Base-by-base conservation (phyloP, 176 grass and related monocot genomes). In the Puccinellia tenuiflora region DNA sequence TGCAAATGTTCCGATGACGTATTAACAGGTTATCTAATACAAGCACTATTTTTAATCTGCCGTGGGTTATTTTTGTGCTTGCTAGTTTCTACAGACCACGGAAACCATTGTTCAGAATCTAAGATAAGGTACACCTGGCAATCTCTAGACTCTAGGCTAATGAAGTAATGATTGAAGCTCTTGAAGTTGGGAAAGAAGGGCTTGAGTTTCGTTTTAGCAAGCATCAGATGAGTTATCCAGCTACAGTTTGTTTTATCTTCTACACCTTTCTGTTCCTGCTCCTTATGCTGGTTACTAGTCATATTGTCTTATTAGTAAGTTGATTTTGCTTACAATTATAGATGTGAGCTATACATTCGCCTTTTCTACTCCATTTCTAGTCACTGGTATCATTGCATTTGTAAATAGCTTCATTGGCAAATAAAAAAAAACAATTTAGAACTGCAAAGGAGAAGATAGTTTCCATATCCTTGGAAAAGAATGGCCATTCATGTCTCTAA, bases 191-290 rank as follows among this genome's bases (percentile, higher is more conserved):
- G 72, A 85, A 82, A 82, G 53, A 8, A 81, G 83, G 53, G 20
- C 18, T 72, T 56, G 62, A 64, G 33, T 85, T 85, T 85, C 33
- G 15, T 79, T 40, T 25, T 55, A 52, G 21, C 67, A 74, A 74
- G 56, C 68, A 79, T 55, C 38, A 40, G 12, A 79, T 79, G 38
- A 54, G 52, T 79, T 79, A 81, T 83, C 35, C 46, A 67, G 77
- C 56, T 57, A 65, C 42, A 83, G 73, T 57, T 73, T 83, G 54
- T 78, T 71, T 80, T 75, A 76, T 69, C 77, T 70, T 81, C 22
- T 68, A 51, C n/a, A 46, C 68, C 47, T 68, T 37, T 67, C 5
- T 29, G 35, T 79, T 73, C 26, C 35, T 79, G 52, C 67, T 83
- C 66, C 35, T 30, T 28, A 48, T 62, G 34, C 35, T 82, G 47